Conservation (phyloP, 75 land plant genomes). For the Pinus albicaulis region DNA sequence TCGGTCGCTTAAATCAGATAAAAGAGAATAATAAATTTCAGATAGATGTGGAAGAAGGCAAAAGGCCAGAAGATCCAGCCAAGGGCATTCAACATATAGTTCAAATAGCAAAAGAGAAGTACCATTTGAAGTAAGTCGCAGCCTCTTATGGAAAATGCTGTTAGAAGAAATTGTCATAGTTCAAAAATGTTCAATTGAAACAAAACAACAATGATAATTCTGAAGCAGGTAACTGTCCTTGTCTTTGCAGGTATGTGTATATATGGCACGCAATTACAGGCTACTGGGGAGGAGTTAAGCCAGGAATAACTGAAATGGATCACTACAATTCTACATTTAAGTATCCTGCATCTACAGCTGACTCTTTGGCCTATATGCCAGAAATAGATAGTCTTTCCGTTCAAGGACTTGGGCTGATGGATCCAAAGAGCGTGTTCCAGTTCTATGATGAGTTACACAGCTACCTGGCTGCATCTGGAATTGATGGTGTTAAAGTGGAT, state of each 20-base stretch:
- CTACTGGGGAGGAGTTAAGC: constrained; percentile 96
- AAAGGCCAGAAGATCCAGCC: constrained; percentile 23
- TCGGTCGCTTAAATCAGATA: constrained; percentile 35
- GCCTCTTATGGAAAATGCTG: neutral
- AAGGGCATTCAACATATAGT: constrained; percentile 40
- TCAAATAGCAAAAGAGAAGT: constrained; percentile 36
- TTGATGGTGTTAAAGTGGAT: constrained; percentile 96
- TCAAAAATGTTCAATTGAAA: neutral
- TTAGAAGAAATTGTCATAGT: neutral
- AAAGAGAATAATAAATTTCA: constrained; percentile 83
- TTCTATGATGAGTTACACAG: constrained; percentile 81
- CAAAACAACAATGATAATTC: neutral
- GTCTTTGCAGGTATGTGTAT: constrained; percentile 43
- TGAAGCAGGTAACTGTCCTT: neutral
- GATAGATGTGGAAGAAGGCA: constrained; percentile 23
- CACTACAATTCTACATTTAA: constrained; percentile 49
- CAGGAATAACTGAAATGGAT: constrained; percentile 53
- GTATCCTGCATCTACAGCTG: constrained; percentile 67
- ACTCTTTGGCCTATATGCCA: constrained; percentile 69
- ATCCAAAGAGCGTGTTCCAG: constrained; percentile 55
- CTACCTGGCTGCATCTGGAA: constrained; percentile 70
- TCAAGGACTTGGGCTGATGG: constrained; percentile 75
- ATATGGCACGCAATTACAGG: constrained; percentile 95
- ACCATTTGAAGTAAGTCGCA: constrained; percentile 53
- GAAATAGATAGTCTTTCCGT: constrained; percentile 59